Base-by-base conservation (phyloP, 257 asterid species). In the Jacaranda copaia region DNA sequence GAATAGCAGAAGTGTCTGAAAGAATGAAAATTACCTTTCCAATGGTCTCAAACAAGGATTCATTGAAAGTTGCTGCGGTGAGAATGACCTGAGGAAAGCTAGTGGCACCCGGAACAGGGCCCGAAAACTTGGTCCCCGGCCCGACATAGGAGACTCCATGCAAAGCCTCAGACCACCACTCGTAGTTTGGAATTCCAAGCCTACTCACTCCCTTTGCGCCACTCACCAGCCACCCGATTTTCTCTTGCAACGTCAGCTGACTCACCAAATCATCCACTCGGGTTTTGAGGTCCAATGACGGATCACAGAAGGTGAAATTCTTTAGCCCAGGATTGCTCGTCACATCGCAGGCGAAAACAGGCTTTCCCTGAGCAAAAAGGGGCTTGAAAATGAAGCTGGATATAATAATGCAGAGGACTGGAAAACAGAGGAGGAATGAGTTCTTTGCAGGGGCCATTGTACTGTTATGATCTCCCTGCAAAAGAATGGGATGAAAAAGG, bases 111-210 rank as follows among this genome's bases (percentile, higher is more conserved):
- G 87, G 89, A 40, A 87, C 76, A 2, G 69, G 10, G 65, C 70
- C 39, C 12, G 77, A 8, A 4, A 87, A 87, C 66, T 62, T 77
- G 14, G 81, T 77, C 6, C 91, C 91, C 0, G 86, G 87, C 6
- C 91, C 91, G 10, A 68, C 61, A 18, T 73, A 63, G 2, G 91
- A 85, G 5, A 87, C 81, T 38, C 91, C 91, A 72, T 87, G 91
- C 66, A 87, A 77, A 35, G 91, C 91, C 76, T 87, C 91, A 48
- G 91, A 87, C 91, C 91, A 87, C 91, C 91, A 87, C 20, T 87
- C 89, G 73, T 87, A 87, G 45, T 66, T 63, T 35, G 89, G 89
- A 15, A 87, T 87, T 12, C 91, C 91, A 1, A 87, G 85, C 68
- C 89, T 60, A 35, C 76, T 68, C 20, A 81, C 81, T 3, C 81